These are phyloP conservation scores for Solanum appendiculatum DNA, from an alignment of 257 asterid species.

Conservation along the genomic window DNA sequence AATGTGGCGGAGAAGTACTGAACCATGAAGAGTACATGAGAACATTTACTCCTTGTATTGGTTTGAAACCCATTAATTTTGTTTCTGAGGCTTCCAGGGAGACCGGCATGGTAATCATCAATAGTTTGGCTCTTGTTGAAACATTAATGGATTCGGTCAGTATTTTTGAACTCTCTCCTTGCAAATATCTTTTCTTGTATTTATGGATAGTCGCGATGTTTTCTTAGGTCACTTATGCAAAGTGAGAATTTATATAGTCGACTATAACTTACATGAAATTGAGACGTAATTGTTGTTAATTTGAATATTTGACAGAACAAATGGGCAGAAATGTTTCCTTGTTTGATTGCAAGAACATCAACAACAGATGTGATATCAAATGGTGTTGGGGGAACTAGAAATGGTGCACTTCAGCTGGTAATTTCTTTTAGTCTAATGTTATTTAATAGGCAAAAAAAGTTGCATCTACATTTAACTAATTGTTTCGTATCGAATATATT, in stretches of 20 bases:
- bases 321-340: conserved; percentile 53
- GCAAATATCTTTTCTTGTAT: not conserved
- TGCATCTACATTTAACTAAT: not conserved
- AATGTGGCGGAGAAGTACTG: conserved; percentile 38
- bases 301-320: conserved; percentile 25
- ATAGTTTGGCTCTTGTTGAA: conserved; percentile 49
- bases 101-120: conserved; percentile 34
- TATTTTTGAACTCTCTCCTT: not conserved
- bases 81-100: conserved; percentile 43
- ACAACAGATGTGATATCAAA: conserved; percentile 34
- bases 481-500: not conserved
- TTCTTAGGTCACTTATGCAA: not conserved
- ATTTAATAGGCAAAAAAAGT: not conserved
- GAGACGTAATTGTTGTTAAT: not conserved
- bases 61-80: conserved; percentile 31
- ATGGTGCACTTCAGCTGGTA: conserved; percentile 77
- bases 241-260: not conserved
- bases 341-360: conserved; percentile 34
- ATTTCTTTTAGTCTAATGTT: not conserved
- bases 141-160: conserved; percentile 50
- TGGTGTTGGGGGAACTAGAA: conserved; percentile 49
- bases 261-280: not conserved
- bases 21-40: conserved; percentile 36
- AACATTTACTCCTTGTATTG: conserved; percentile 26
- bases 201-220: no score